phyloP scores from a whole-genome alignment of 805 yeast species.

The Jamesozyma spencerorum region DNA sequence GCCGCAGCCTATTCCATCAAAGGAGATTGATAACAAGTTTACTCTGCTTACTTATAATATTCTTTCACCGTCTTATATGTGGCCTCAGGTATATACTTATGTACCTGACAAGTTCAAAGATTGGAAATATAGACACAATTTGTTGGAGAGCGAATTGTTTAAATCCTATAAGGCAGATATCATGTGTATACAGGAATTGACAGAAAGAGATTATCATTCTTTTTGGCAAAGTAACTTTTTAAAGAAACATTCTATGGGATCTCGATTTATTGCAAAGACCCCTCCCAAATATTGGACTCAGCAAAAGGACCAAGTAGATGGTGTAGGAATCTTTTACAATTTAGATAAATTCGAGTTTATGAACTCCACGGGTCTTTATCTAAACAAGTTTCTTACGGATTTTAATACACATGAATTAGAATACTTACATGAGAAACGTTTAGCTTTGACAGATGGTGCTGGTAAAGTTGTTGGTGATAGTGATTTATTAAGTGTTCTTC shows the following conservation, averaged over 20 bases:
- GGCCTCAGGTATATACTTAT: conserved; percentile 48
- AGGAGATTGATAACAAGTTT: conserved; percentile 12
- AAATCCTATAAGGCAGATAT: conserved; percentile 38
- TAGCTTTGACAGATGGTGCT: conserved; percentile 26
- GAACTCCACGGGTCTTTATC: conserved; percentile 29
- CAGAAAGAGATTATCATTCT: conserved; percentile 32
- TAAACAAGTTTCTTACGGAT: conserved; percentile 26
- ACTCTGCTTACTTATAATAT: conserved; percentile 38
- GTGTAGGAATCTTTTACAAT: conserved; percentile 49
- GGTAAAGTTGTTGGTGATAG: conserved; percentile 22
- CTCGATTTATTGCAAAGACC: conserved; percentile 41
- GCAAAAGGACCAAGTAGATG: conserved; percentile 43
- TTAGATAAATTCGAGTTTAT: conserved; percentile 37
- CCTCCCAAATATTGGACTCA: conserved; percentile 46
- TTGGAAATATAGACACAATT: conserved; percentile 41
- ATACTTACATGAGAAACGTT: conserved; percentile 16
- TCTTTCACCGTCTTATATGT: conserved; percentile 47
- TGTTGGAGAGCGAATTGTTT: conserved; percentile 33
- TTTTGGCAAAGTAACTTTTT: conserved; percentile 33
- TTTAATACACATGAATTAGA: conserved; percentile 23
- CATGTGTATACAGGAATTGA: conserved; percentile 53
- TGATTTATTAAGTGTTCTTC: conserved; percentile 29
- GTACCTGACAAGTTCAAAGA: conserved; percentile 38
- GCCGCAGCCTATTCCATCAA: background rate
- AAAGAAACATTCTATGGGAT: conserved; percentile 33